A percentile compares a stretch with the other conserved stretches of the same genome.
These are phyloP conservation scores for Russula griseocarnosa DNA, from an alignment of 768 basidiomycete genomes.

Conservation along the genomic window DNA sequence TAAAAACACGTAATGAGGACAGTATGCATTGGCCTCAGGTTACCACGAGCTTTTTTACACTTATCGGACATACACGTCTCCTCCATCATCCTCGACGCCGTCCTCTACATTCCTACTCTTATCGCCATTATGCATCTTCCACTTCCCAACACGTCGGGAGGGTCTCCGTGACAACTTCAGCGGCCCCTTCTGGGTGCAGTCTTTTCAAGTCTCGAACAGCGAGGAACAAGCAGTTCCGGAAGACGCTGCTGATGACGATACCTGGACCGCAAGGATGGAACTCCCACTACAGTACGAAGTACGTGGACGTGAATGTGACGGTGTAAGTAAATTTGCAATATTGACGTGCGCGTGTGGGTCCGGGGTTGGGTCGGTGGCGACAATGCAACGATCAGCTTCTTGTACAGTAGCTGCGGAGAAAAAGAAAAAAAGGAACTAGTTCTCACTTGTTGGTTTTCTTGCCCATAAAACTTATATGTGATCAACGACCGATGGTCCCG, in stretches of 20 bases:
- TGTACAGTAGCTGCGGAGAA: neutral
- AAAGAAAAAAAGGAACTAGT: neutral
- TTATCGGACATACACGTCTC: constrained; percentile 25
- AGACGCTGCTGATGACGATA: constrained; percentile 17
- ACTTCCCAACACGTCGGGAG: constrained; percentile 29
- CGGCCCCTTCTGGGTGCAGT: neutral
- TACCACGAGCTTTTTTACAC: neutral
- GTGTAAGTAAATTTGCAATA: no score
- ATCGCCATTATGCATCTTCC: constrained; percentile 22
- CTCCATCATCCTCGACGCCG: constrained; percentile 11
- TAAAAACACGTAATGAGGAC: neutral
- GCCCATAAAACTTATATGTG: constrained; percentile 23
- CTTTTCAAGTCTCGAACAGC: constrained; percentile 13
- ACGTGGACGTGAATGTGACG: no score
- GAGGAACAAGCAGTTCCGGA: constrained; percentile 7
- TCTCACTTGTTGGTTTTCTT: constrained; percentile 28
- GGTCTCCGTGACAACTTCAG: constrained; percentile 13
- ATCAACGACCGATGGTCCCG: constrained; percentile 22
- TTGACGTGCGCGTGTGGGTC: no score
- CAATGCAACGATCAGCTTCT: neutral
- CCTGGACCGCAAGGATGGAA: constrained; percentile 21
- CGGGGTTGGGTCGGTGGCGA: neutral
- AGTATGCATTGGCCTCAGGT: neutral
- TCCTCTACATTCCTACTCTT: constrained; percentile 4
- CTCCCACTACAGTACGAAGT: no score